phyloP scores from a whole-genome alignment of 2,329 filamentous ascomycete species.

The Aureobasidium vineae region DNA sequence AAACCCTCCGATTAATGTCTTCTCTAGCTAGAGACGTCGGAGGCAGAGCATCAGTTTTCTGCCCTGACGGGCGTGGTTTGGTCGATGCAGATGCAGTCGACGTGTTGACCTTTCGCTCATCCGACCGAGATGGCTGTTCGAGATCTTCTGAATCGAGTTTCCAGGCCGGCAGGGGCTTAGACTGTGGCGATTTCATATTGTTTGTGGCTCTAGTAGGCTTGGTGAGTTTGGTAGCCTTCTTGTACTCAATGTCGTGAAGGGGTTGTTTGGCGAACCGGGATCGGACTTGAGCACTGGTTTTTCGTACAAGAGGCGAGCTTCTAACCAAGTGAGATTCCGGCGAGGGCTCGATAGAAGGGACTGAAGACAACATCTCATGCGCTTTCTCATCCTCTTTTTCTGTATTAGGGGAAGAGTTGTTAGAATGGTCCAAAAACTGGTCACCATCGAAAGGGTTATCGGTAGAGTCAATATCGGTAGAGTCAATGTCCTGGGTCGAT shows the following conservation, averaged over 20 bases:
- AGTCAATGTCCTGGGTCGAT: neutral
- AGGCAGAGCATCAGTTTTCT: no score
- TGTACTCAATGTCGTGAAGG: neutral
- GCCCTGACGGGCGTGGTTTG: no score
- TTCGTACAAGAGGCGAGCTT: neutral
- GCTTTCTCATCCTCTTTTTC: neutral
- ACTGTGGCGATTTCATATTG: neutral
- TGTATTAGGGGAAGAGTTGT: neutral
- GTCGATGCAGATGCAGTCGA: neutral
- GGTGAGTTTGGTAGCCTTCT: neutral
- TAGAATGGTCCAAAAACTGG: neutral
- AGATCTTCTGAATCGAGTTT: neutral
- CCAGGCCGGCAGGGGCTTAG: neutral
- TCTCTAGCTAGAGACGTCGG: neutral
- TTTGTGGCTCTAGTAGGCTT: neutral
- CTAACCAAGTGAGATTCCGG: neutral
- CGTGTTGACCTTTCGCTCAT: neutral
- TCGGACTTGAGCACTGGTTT: neutral
- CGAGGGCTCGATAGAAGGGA: neutral
- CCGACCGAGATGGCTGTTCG: neutral
- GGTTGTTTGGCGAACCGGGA: neutral
- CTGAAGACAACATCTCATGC: neutral
- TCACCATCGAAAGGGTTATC: neutral
- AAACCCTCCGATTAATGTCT: neutral
- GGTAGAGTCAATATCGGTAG: neutral